Base-by-base conservation (phyloP, 176 grass and related monocot species). In the Phragmites australis region DNA sequence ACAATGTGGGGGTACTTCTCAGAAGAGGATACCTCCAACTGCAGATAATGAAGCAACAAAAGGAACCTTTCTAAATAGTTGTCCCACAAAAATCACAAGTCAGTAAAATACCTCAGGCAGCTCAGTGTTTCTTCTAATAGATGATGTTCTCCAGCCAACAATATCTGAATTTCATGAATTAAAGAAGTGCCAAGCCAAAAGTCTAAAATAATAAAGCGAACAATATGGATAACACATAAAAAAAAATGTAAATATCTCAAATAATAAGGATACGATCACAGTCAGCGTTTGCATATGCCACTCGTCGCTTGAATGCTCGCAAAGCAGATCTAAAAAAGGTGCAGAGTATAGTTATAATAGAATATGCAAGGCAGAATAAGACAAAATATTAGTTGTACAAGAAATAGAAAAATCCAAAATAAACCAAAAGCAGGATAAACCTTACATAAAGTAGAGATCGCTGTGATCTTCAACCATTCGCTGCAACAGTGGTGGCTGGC, bases 121-220 rank as follows among this genome's bases (percentile, higher is more conserved):
- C 70, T 98, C 92, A 17, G 82, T 80, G 51, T 89, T 93, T 84
- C 90, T 93, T 91, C 96, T 92, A 49, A 93, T 94, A 83, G 92
- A 98, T 47, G 96, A 94, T 64, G 96, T 94, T 85, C 96, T 90
- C 96, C 96, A 98, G 72, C 96, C 96, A 86, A 94, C 96, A 78
- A 98, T 87, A 68, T 98, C 92, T 94, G 82, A 82, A 80, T 82
- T 87, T 25, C 45, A 69, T 49, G 76, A 32, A 65, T 86, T 88
- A 88, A 93, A 65, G 88, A 85, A 84, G 7, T 46, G 61, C 26
- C 19, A 3, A 60, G 32, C 19, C 25, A 14, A 40, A 75, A 70
- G 46, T 14, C 6, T 19, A 55, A 56, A 43, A 68, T 19, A 19
- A 74, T 63, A 50, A 70, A 57, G 42, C 25, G 5, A 62, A 81